Base-by-base conservation (phyloP, 257 asterid species). In the Salvia splendens region DNA sequence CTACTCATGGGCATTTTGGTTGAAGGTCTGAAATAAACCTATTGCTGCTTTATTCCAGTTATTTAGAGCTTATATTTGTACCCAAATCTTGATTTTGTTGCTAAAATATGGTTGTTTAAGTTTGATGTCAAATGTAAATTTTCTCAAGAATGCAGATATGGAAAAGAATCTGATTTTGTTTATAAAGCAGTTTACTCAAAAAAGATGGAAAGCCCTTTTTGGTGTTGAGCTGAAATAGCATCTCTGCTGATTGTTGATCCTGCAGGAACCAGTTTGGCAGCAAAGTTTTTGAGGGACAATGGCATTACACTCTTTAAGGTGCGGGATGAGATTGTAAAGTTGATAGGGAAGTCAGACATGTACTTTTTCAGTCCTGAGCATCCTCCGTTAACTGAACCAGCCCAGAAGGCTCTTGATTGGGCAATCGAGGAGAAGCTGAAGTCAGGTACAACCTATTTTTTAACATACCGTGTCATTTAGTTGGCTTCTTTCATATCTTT, bases 181-280 rank as follows among this genome's bases (percentile, higher is more conserved):
- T 28, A 48, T 14, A 41, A 73, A 49, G 20, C 30, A 2, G 16
- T 24, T 65, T 53, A 16, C 55, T 61, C 6, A 11, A 47, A 15
- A 24, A 14, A 14, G 30, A 24, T 24, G 30, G 30, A 24, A 24
- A 1, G 47, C 32, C 36, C 0, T 16, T 3, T 17, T 61, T 3
- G 4, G 50, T 30, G 52, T 71, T 55, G 15, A 36, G 5, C 48
- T 11, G 10, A 8, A 51, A 35, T 46, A 53, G 30, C 74, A 14
- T 50, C 48, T 70, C 41, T 11, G 41, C 45, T 32, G 49, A 54
- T 48, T 71, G 40, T 10, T 60, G 10, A 35, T 64, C 52, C 61
- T 80, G 79, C 80, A 94, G 99, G 99, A 64, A 88, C 97, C 63
- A 91, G 96, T 80, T 78, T 86, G 79, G 95, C 95, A 42, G 95